A percentile compares a stretch with the other conserved stretches of the same genome.
These are phyloP conservation scores for Tetrapisispora namnaoensis DNA, from an alignment of 805 yeast genomes.

Conservation along the genomic window DNA sequence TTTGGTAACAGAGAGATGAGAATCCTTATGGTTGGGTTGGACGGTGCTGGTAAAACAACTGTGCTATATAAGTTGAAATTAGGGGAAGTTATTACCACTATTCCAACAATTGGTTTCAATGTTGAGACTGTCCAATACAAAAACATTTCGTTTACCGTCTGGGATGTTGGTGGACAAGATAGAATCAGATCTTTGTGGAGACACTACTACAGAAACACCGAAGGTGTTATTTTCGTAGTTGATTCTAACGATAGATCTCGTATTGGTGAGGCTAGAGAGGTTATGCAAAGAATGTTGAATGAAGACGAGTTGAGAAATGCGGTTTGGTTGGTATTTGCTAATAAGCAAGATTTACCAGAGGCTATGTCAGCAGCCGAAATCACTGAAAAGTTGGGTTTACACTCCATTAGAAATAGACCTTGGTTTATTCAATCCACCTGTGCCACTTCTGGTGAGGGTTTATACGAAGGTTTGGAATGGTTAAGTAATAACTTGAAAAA, in stretches of 20 bases:
- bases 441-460: constrained; percentile 98
- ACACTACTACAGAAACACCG: constrained; percentile 97
- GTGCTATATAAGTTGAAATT: constrained; percentile 88
- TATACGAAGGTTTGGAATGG: constrained; percentile 97
- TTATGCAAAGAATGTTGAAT: constrained; percentile 94
- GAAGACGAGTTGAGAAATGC: constrained; percentile 98
- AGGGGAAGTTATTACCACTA: constrained; percentile 93
- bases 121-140: constrained; percentile 96
- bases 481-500: constrained; percentile 82
- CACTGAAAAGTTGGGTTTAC: constrained; percentile 93
- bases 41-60: constrained; percentile 98
- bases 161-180: constrained; percentile 99
- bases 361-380: constrained; percentile 99
- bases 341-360: constrained; percentile 97
- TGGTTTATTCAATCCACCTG: constrained; percentile 99
- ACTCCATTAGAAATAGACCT: constrained; percentile 95
- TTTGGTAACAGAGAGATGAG: constrained; percentile 98
- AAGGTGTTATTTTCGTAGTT: constrained; percentile 95
- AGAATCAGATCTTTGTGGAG: constrained; percentile 98
- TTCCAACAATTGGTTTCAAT: constrained; percentile 95
- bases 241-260: constrained; percentile 98
- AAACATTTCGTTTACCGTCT: constrained; percentile 91
- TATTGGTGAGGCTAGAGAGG: constrained; percentile 96
- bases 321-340: constrained; percentile 87
- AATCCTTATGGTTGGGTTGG: constrained; percentile 95